phyloP scores from a whole-genome alignment of 352 stramenopile genomes.

The Globisporangium paroecandrum region DNA sequence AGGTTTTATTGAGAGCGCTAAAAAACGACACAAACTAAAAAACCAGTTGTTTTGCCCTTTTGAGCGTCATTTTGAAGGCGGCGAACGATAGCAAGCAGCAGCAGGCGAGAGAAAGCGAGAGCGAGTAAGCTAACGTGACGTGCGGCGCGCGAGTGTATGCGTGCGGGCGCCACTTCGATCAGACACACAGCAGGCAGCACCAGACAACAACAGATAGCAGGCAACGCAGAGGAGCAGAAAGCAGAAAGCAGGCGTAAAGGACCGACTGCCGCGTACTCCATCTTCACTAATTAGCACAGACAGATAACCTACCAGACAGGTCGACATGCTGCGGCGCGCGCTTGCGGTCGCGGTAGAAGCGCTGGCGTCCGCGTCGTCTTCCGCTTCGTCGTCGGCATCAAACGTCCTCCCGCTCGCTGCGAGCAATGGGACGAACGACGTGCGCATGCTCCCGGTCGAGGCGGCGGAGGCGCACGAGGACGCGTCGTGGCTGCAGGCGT shows the following conservation, averaged over 20 bases:
- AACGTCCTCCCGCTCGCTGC: neutral
- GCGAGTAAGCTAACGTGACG: neutral
- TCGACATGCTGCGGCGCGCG: slow-evolving; percentile 12
- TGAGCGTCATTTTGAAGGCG: too few relatives aligned
- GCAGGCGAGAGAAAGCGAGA: neutral
- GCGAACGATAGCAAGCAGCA: too few relatives aligned
- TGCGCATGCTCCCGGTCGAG: neutral
- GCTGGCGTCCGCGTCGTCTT: neutral
- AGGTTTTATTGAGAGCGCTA: too few relatives aligned
- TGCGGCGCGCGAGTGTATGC: neutral
- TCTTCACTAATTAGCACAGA: neutral
- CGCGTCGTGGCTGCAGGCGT: slow-evolving; percentile 35
- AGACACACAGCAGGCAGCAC: neutral
- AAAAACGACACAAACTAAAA: too few relatives aligned
- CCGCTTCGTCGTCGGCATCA: neutral
- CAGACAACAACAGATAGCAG: too few relatives aligned
- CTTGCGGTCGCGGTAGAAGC: slow-evolving; percentile 5
- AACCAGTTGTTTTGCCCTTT: too few relatives aligned
- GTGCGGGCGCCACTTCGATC: neutral
- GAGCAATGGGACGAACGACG: neutral
- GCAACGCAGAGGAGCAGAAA: too few relatives aligned
- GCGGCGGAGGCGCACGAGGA: neutral
- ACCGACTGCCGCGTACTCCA: neutral
- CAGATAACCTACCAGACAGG: neutral
- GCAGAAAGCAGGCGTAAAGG: neutral